These are phyloP conservation scores for Cyathus striatus DNA, from an alignment of 768 basidiomycete genomes.

Conservation along the genomic window DNA sequence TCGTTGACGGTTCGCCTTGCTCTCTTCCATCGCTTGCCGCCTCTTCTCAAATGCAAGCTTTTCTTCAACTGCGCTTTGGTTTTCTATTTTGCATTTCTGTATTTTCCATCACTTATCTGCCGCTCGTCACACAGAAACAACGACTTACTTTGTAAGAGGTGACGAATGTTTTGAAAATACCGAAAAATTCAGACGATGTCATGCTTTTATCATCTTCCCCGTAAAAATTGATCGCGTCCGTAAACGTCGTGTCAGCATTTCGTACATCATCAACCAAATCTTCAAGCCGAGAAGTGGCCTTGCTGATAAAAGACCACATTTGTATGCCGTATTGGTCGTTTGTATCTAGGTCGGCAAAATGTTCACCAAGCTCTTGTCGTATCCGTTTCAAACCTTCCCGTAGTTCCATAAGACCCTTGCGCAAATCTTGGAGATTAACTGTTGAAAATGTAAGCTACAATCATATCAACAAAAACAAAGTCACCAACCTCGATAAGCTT, in stretches of 20 bases:
- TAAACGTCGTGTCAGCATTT: conserved; percentile 77
- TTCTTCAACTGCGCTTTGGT: conserved; percentile 71
- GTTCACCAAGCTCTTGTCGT: conserved; percentile 70
- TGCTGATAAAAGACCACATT: conserved; percentile 88
- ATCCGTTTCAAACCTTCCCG: conserved; percentile 75
- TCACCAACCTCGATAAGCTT: conserved; percentile 80
- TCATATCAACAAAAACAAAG: conserved; percentile 1
- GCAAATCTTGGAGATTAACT: conserved; percentile 87
- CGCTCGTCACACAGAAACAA: not conserved
- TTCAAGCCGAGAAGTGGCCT: conserved; percentile 69
- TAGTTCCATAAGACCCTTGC: conserved; percentile 69
- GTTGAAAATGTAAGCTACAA: conserved; percentile 9
- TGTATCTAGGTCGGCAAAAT: conserved; percentile 69
- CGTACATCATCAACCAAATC: conserved; percentile 86
- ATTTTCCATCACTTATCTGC: not conserved
- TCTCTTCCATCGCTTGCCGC: conserved; percentile 60
- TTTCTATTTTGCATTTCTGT: conserved; percentile 86
- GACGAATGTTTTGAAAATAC: conserved; percentile 94
- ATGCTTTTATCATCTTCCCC: conserved; percentile 90
- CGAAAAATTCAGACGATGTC: conserved; percentile 90
- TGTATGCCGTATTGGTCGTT: conserved; percentile 80
- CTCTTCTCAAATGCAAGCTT: conserved; percentile 63
- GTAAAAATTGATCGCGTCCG: conserved; percentile 84
- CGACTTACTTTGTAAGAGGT: conserved; percentile 78
- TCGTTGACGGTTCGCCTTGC: conserved; percentile 50